These are phyloP conservation scores for Botrytis fragariae DNA, from an alignment of 2,329 filamentous ascomycete species.

Conservation along the genomic window DNA sequence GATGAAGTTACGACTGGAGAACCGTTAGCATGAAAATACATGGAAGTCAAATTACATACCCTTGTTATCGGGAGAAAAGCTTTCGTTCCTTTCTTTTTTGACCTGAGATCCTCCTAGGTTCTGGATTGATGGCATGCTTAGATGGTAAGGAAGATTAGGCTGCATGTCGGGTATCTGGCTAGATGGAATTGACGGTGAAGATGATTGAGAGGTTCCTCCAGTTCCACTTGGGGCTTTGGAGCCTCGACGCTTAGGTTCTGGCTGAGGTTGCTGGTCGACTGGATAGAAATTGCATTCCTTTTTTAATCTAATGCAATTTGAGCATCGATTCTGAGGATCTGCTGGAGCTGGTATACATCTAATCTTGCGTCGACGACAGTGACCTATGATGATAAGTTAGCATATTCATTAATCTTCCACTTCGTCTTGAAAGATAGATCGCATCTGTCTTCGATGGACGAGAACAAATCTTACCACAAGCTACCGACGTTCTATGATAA, in stretches of 20 bases:
- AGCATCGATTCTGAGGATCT: slow-evolving; percentile 73
- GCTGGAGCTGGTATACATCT: slow-evolving; percentile 76
- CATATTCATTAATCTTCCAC: neutral
- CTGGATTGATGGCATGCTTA: slow-evolving; percentile 47
- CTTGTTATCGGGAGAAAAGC: slow-evolving; percentile 39
- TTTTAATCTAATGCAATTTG: slow-evolving; percentile 90
- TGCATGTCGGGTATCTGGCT: slow-evolving; percentile 45
- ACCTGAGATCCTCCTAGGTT: slow-evolving; percentile 46
- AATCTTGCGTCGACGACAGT: slow-evolving; percentile 91
- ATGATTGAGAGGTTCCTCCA: slow-evolving; percentile 45
- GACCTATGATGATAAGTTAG: slow-evolving; percentile 53
- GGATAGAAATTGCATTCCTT: slow-evolving; percentile 93
- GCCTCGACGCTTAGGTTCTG: slow-evolving; percentile 42
- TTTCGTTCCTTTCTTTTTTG: slow-evolving; percentile 41
- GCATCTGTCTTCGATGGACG: slow-evolving; percentile 18
- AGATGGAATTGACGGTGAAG: slow-evolving; percentile 48
- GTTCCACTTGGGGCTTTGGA: slow-evolving; percentile 42
- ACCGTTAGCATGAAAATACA: slow-evolving; percentile 26
- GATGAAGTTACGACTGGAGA: slow-evolving; percentile 33
- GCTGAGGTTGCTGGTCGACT: slow-evolving; percentile 70
- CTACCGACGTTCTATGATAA: slow-evolving; percentile 92
- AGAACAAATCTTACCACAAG: slow-evolving; percentile 72
- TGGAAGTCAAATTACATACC: slow-evolving; percentile 27
- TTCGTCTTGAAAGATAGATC: slow-evolving; percentile 15
- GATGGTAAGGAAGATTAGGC: slow-evolving; percentile 44